phyloP scores from a whole-genome alignment of 1,284 basidiomycete genomes.

The Athelia sp. region DNA sequence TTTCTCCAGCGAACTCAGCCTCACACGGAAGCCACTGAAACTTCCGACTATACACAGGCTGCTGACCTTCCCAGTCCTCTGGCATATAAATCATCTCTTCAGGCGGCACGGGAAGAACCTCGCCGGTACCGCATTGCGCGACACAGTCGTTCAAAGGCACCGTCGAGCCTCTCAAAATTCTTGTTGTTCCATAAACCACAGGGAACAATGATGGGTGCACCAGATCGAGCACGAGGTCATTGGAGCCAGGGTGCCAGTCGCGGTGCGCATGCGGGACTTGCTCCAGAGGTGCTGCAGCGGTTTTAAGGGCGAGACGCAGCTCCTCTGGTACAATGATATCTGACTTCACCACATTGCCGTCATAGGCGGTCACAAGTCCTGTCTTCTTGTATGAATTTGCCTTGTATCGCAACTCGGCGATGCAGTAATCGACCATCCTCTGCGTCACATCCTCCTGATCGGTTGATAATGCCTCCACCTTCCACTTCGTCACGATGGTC shows the following conservation, averaged over 20 bases:
- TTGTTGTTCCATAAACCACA: constrained; percentile 24
- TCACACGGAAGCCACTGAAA: constrained; percentile 31
- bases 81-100: neutral
- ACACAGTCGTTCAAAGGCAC: neutral
- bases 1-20: constrained; percentile 19
- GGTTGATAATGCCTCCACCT: too few species aligned
- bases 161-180: neutral
- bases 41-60: neutral
- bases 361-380: neutral
- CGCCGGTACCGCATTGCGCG: neutral
- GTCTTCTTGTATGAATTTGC: neutral
- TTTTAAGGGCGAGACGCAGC: neutral
- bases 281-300: constrained; percentile 20
- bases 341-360: neutral
- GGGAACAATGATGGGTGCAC: constrained; percentile 38
- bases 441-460: neutral
- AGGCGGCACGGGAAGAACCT: neutral
- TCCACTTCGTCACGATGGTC: too few species aligned
- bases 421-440: neutral
- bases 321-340: neutral
- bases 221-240: constrained; percentile 32
- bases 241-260: neutral
- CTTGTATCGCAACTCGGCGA: neutral
- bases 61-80: neutral
- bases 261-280: constrained; percentile 16